Evolutionary conservation across 2,329 filamentous ascomycete genomes (phyloP).

Genomic region (Pseudogymnoascus destructans): DNA sequence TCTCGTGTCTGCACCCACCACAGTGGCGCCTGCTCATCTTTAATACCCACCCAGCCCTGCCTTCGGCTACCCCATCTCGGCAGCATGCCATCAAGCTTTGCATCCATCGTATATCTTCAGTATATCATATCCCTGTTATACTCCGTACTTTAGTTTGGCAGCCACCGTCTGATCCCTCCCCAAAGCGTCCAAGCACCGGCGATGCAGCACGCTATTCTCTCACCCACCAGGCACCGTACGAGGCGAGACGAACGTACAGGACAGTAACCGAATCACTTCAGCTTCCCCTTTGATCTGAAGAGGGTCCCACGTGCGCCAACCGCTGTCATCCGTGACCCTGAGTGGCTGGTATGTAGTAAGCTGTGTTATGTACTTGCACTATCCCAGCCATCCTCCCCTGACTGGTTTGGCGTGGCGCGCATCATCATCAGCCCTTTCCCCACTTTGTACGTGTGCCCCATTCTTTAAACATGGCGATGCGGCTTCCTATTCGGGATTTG

Average conservation of each 20-base stretch:
- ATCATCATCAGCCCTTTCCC: neutral
- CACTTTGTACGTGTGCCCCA: neutral
- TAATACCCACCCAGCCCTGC: conserved; percentile 7
- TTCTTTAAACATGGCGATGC: conserved; percentile 4
- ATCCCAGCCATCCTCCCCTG: neutral
- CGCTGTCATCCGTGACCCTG: neutral
- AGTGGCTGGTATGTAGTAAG: neutral
- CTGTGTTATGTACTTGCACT: neutral
- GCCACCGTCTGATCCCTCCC: neutral
- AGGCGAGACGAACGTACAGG: neutral
- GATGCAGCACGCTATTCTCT: neutral
- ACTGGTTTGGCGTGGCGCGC: neutral
- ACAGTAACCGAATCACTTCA: neutral
- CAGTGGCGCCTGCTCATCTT: conserved; percentile 6
- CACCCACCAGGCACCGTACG: neutral
- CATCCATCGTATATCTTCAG: neutral
- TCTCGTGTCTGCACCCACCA: conserved; percentile 6
- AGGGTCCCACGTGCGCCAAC: conserved; percentile 1
- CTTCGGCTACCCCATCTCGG: conserved; percentile 5
- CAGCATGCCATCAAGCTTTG: neutral
- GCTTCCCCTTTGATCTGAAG: neutral
- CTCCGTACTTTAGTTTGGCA: neutral
- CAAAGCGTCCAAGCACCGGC: neutral
- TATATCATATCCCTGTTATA: conserved; percentile 4
- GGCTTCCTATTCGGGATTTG: conserved; percentile 4